phyloP scores from a whole-genome alignment of 2,329 filamentous ascomycete genomes.

The Colletotrichum lini region DNA sequence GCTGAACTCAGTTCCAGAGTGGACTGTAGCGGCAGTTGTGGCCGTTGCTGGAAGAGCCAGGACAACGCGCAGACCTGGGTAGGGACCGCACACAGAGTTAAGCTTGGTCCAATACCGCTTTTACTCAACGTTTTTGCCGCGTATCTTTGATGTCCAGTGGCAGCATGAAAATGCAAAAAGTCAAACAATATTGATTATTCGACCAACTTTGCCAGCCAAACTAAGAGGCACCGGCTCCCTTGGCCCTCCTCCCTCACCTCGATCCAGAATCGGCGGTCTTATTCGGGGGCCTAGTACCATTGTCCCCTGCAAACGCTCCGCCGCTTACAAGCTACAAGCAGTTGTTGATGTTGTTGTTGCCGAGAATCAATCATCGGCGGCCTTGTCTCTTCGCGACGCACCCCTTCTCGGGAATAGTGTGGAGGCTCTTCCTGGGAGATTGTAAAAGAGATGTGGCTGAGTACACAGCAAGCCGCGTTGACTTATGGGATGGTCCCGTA shows the following conservation, averaged over 20 bases:
- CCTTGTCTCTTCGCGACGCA: slow-evolving; percentile 17
- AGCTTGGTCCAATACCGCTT: slow-evolving; percentile 4
- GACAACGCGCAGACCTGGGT: not conserved
- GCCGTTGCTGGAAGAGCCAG: not conserved
- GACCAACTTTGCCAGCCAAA: slow-evolving; percentile 7
- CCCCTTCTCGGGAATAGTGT: slow-evolving; percentile 18
- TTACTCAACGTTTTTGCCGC: not conserved
- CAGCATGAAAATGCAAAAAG: slow-evolving; percentile 23
- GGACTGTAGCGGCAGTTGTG: not conserved
- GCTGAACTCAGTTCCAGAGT: slow-evolving; percentile 6
- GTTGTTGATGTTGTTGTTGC: not conserved
- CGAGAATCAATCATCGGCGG: not conserved
- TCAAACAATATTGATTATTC: slow-evolving; percentile 12
- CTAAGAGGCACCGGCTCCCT: slow-evolving; percentile 9
- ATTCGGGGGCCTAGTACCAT: not conserved
- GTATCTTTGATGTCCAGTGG: slow-evolving; percentile 7
- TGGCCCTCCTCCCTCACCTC: not conserved
- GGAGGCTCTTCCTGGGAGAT: not conserved
- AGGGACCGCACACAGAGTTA: not conserved
- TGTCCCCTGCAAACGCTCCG: no score
- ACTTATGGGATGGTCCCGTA: slow-evolving; percentile 3
- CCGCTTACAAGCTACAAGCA: not conserved
- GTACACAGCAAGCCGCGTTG: not conserved
- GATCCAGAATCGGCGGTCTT: not conserved
- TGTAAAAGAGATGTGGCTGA: not conserved